phyloP scores from a whole-genome alignment of 768 basidiomycete species.

The Agrocybe praecox region DNA sequence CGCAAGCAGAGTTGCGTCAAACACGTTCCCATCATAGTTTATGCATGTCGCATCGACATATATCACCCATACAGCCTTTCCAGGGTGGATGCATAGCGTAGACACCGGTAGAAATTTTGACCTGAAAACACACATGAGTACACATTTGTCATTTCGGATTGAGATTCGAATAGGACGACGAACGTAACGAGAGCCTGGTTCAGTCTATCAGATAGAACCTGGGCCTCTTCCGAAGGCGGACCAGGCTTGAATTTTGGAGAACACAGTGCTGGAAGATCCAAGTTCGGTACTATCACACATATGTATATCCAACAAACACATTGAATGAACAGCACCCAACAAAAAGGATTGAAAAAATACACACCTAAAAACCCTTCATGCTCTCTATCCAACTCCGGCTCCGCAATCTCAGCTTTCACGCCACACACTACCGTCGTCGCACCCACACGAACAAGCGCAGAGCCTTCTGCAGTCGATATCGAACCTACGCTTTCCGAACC shows the following conservation, averaged over 20 bases:
- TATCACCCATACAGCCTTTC: slow-evolving; percentile 88
- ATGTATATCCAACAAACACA: no score
- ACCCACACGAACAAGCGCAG: slow-evolving; percentile 88
- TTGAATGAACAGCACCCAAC: background rate
- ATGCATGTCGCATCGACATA: slow-evolving; percentile 95
- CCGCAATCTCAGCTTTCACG: slow-evolving; percentile 92
- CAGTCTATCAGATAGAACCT: slow-evolving; percentile 83
- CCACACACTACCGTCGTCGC: slow-evolving; percentile 96
- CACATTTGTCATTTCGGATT: background rate
- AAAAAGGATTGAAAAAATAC: slow-evolving; percentile 19
- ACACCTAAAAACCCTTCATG: slow-evolving; percentile 83
- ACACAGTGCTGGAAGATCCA: slow-evolving; percentile 92
- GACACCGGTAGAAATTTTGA: slow-evolving; percentile 64
- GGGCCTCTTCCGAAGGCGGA: slow-evolving; percentile 93
- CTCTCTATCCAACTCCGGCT: slow-evolving; percentile 80
- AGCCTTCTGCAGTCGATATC: slow-evolving; percentile 92
- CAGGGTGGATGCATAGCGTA: slow-evolving; percentile 78
- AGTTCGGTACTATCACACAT: slow-evolving; percentile 74
- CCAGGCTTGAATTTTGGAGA: slow-evolving; percentile 95
- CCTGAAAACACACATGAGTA: slow-evolving; percentile 34
- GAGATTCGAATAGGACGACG: slow-evolving; percentile 24
- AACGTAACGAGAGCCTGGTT: slow-evolving; percentile 78
- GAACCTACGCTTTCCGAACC: slow-evolving; percentile 58
- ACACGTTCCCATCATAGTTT: slow-evolving; percentile 96
- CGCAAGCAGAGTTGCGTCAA: slow-evolving; percentile 87